phyloP scores from a whole-genome alignment of 2,329 filamentous ascomycete species.

The Xylaria digitata region DNA sequence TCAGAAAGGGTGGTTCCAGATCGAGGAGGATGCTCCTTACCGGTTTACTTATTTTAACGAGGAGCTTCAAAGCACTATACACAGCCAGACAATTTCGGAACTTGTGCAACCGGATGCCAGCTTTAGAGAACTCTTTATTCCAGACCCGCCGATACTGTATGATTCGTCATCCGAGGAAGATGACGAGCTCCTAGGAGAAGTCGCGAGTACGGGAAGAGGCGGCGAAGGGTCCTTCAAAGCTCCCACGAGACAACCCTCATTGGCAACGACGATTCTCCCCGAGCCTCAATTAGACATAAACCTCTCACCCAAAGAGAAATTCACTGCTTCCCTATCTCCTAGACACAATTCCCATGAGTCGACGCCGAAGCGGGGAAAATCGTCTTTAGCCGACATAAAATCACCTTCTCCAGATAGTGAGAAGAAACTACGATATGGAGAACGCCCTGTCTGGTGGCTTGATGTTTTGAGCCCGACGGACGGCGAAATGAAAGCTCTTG shows the following conservation, averaged over 20 bases:
- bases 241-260: conserved; percentile 60
- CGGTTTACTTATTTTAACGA: conserved; percentile 99
- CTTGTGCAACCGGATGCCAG: conserved; percentile 85
- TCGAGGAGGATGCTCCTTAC: conserved; percentile 90
- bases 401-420: conserved; percentile 37
- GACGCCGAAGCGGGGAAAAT: conserved; percentile 42
- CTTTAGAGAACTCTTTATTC: conserved; percentile 90
- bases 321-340: conserved; percentile 31
- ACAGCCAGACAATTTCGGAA: conserved; percentile 94
- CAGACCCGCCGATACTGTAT: conserved; percentile 80
- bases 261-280: conserved; percentile 47
- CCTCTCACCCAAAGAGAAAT: conserved; percentile 35
- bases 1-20: conserved; percentile 83
- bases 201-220: conserved; percentile 49
- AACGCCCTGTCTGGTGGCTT: conserved; percentile 95
- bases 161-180: conserved; percentile 77
- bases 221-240: conserved; percentile 55
- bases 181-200: conserved; percentile 55
- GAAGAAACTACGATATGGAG: conserved; percentile 68
- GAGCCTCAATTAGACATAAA: conserved; percentile 35
- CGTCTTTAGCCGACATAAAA: conserved; percentile 37
- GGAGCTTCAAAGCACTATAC: conserved; percentile 93
- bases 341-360: conserved; percentile 41
- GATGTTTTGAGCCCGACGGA: conserved; percentile 93
- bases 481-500: conserved; percentile 92